Evolutionary conservation across 345 rosid genomes (phyloP).

Genomic region (Citrus maxima): DNA sequence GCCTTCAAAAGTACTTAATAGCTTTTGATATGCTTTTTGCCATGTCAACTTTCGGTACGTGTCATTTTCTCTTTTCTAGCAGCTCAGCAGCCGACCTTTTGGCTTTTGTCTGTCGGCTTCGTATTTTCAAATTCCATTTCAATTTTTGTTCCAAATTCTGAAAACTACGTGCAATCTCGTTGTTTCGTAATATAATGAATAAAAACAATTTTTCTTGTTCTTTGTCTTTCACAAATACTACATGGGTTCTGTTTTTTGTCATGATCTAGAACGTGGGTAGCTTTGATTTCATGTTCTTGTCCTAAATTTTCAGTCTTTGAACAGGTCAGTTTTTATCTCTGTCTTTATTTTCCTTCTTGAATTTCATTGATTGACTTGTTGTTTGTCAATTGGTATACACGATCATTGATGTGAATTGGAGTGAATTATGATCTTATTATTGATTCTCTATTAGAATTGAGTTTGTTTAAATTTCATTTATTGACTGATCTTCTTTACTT

Average conservation of each 20-base stretch:
- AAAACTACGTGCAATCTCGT: conserved; percentile 41
- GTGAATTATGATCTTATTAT: background rate
- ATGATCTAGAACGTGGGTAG: conserved; percentile 17
- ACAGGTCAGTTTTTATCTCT: conserved; percentile 16
- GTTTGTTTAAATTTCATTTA: background rate
- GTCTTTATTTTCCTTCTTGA: background rate
- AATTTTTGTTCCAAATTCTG: conserved; percentile 5
- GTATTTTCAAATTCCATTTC: conserved; percentile 10
- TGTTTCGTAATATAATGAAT: background rate
- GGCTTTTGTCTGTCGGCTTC: conserved; percentile 43
- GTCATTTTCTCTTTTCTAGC: conserved; percentile 23
- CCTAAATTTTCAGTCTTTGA: conserved; percentile 17
- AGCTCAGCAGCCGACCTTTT: conserved; percentile 51
- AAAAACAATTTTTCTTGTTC: background rate
- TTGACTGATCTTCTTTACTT: background rate
- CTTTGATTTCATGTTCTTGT: conserved; percentile 12
- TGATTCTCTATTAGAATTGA: background rate
- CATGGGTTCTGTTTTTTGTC: conserved; percentile 16
- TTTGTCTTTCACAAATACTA: background rate
- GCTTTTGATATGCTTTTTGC: background rate
- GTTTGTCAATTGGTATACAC: background rate
- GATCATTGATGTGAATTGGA: background rate
- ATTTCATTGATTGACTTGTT: background rate
- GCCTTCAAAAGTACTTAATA: background rate
- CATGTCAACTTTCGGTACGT: conserved; percentile 29